A percentile compares a stretch with the other conserved stretches of the same genome.
phyloP scores from a whole-genome alignment of 306 rosid species.

The Parietaria judaica region DNA sequence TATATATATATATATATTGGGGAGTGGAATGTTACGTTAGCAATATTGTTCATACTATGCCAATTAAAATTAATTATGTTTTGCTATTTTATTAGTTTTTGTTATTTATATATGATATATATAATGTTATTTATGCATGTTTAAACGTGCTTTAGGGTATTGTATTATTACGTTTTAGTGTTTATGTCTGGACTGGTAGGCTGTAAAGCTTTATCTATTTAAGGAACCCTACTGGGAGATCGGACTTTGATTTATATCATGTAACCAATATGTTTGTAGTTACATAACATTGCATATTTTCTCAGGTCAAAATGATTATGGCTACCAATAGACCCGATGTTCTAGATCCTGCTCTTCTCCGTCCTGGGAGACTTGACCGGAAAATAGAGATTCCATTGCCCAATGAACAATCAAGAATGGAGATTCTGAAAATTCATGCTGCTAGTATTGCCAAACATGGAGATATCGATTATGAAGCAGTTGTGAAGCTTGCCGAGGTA shows the following conservation, averaged over 20 bases:
- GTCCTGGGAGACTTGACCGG: slow-evolving; percentile 89
- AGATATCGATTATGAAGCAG: slow-evolving; percentile 94
- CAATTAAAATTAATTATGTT: too few species aligned
- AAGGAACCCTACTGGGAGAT: too few species aligned
- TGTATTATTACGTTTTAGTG: not conserved
- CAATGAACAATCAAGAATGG: slow-evolving; percentile 88
- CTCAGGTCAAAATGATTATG: slow-evolving; percentile 92
- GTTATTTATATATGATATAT: too few species aligned
- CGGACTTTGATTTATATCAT: too few species aligned
- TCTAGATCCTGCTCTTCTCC: slow-evolving; percentile 93
- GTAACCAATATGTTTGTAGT: too few species aligned
- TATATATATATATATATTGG: not conserved
- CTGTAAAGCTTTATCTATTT: too few species aligned
- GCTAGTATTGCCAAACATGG: slow-evolving; percentile 95
- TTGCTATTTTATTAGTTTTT: too few species aligned
- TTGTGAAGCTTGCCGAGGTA: slow-evolving; percentile 95
- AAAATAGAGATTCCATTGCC: slow-evolving; percentile 95
- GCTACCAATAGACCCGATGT: slow-evolving; percentile 95
- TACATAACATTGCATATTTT: not conserved
- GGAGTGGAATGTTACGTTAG: too few species aligned
- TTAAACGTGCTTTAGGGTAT: not conserved
- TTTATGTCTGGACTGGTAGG: too few species aligned
- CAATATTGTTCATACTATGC: too few species aligned
- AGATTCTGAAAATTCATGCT: slow-evolving; percentile 93
- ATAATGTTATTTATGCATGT: too few species aligned